Evolutionary conservation across 352 stramenopile species (phyloP).

Genomic region (Plasmopara viticola): DNA sequence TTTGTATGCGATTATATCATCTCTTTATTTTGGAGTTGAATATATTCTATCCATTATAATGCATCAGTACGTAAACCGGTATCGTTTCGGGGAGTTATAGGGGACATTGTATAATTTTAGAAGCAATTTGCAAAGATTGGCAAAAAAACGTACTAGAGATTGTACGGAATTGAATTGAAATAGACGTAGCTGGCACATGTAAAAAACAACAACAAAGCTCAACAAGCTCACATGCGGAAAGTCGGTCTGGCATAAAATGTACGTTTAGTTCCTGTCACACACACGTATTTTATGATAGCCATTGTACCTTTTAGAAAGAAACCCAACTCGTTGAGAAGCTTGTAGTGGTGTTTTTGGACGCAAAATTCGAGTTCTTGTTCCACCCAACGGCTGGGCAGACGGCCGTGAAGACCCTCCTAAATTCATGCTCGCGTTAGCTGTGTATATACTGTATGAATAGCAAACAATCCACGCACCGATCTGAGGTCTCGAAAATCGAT

Average conservation of each 20-base stretch:
- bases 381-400: constrained; percentile 35
- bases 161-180: too few relatives aligned
- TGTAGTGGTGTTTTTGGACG: constrained; percentile 71
- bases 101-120: too few relatives aligned
- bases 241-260: constrained; percentile 14
- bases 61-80: too few relatives aligned
- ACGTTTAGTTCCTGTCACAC: not conserved
- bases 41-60: too few relatives aligned
- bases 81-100: too few relatives aligned
- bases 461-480: constrained; percentile 25
- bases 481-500: constrained; percentile 58
- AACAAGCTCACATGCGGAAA: constrained; percentile 27
- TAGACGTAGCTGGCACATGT: too few relatives aligned
- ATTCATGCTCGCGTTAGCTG: not conserved
- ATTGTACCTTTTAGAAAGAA: constrained; percentile 53
- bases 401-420: constrained; percentile 23
- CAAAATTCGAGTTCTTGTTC: constrained; percentile 43
- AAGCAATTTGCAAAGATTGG: too few relatives aligned
- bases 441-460: not conserved
- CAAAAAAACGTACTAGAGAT: too few relatives aligned
- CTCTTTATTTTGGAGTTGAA: too few relatives aligned
- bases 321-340: constrained; percentile 47
- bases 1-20: too few relatives aligned
- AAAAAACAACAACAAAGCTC: too few relatives aligned
- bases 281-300: not conserved